Base-by-base conservation (phyloP, 192 early-diverging fungal genomes). In the Podila clonocystis region DNA sequence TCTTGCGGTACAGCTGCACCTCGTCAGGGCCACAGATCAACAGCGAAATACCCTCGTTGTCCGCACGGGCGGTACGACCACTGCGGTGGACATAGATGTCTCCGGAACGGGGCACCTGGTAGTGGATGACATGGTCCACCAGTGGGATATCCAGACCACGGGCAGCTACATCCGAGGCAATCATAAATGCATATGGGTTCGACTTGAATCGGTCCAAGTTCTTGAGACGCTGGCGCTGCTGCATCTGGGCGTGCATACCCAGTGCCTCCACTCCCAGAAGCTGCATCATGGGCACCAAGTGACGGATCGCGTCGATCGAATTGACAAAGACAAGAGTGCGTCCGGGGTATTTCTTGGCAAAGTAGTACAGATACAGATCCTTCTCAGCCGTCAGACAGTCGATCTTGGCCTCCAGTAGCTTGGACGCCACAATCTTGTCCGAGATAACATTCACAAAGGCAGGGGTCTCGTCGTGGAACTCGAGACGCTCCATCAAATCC, bases 71-170 rank as follows among this genome's bases (percentile, higher is more conserved):
- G 0, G 97, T 99, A 72, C 97, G 91, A 50, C 97, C 97, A 74
- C 91, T 93, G 12, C 97, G 89, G 82, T 99, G 97, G 31, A 99
- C 94, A 75, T 99, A 99, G n/a, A 97, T 88, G 62, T 99, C 96
- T 29, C 94, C 91, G 9, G 93, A 93, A 20, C 96, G 90, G 67
- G 97, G 97, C 8, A 97, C 69, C 72, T 99, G 97, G 75, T 97
- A 99, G 75, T 99, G 97, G 36, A 99, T 93, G 5, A 99, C 97
- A 76, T 95, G 91, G 6, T 99, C 96, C 24, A 99, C 95, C 48
- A 85, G 30, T 0, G 95, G 94, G 38, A 99, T 97, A 86, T 99
- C 97, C 65, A 99, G 83, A 58, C 97, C 97, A 65, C 97, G 92
- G 0, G 97, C 95, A 4, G 97, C 97, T 28, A 99, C 97, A 83